Conservation (phyloP, 495 filamentous ascomycete genomes). For the Penicillium arizonense region DNA sequence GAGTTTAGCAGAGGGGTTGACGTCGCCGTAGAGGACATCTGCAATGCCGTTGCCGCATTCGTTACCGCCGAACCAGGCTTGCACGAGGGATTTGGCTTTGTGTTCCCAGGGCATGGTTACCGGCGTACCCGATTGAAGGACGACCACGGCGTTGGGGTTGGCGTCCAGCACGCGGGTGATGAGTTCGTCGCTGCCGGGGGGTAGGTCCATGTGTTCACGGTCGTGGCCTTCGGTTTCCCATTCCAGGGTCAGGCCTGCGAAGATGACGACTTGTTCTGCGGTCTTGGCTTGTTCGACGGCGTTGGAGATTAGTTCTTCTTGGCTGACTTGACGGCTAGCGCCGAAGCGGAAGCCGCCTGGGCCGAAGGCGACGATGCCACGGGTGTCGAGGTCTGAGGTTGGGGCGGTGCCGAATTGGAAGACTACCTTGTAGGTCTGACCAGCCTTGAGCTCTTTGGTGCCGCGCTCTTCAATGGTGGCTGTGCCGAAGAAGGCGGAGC, state of each 20-base stretch:
- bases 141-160: slow-evolving; percentile 73
- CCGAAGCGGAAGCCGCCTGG: slow-evolving; percentile 79
- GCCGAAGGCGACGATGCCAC: slow-evolving; percentile 51
- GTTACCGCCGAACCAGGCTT: slow-evolving; percentile 71
- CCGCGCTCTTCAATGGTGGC: slow-evolving; percentile 62
- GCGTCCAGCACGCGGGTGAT: slow-evolving; percentile 66
- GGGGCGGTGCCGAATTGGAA: slow-evolving; percentile 65
- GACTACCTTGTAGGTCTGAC: slow-evolving; percentile 57
- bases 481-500: slow-evolving; percentile 59
- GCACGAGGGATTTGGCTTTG: slow-evolving; percentile 64
- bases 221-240: slow-evolving; percentile 92
- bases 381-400: slow-evolving; percentile 57
- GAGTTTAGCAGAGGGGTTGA: slow-evolving; percentile 57
- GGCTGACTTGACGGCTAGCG: slow-evolving; percentile 64
- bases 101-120: slow-evolving; percentile 82
- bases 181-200: slow-evolving; percentile 72
- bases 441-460: slow-evolving; percentile 53
- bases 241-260: slow-evolving; percentile 78
- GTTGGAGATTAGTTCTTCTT: slow-evolving; percentile 62
- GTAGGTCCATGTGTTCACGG: slow-evolving; percentile 79
- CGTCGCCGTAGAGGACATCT: slow-evolving; percentile 53
- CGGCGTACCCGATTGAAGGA: slow-evolving; percentile 82
- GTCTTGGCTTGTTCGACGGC: slow-evolving; percentile 61
- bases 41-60: slow-evolving; percentile 66
- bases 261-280: slow-evolving; percentile 72